phyloP scores from a whole-genome alignment of 441 rosid genomes.

The Populus tomentosa region DNA sequence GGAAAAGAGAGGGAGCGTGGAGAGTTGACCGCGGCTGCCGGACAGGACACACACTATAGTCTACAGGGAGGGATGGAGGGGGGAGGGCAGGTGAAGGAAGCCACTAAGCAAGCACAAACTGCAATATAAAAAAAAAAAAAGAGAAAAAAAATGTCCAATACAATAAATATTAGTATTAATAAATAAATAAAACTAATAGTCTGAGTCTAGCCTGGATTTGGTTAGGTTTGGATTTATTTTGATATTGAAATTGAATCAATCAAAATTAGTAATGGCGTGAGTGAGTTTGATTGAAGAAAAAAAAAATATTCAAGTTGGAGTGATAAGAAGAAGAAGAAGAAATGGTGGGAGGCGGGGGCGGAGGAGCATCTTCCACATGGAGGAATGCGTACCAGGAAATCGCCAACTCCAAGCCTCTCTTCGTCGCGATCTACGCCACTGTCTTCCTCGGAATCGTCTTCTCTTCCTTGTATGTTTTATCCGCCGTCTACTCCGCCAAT shows the following conservation, averaged over 20 bases:
- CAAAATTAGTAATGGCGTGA: not conserved
- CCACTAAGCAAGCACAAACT: not conserved
- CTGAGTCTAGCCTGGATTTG: too few species aligned
- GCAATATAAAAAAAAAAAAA: not conserved
- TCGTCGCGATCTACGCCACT: slow-evolving; percentile 76
- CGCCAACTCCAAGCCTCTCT: slow-evolving; percentile 70
- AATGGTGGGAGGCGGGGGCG: not conserved
- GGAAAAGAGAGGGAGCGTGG: not conserved
- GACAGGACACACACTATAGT: not conserved
- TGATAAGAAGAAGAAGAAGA: not conserved
- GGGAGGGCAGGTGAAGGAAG: not conserved
- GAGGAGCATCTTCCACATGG: slow-evolving; percentile 32
- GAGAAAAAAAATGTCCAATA: not conserved
- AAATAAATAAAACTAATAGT: too few species aligned
- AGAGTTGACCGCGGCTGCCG: not conserved
- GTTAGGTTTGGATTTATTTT: too few species aligned
- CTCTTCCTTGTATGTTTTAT: slow-evolving; percentile 79
- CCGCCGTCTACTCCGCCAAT: slow-evolving; percentile 64
- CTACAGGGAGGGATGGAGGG: not conserved
- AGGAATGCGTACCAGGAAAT: slow-evolving; percentile 66
- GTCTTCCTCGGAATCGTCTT: slow-evolving; percentile 72
- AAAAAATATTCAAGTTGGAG: too few species aligned
- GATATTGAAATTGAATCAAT: too few species aligned
- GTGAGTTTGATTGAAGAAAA: too few species aligned
- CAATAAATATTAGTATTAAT: not conserved